phyloP scores from a whole-genome alignment of 129 eudicot genomes.

The Deinandra increscens region DNA sequence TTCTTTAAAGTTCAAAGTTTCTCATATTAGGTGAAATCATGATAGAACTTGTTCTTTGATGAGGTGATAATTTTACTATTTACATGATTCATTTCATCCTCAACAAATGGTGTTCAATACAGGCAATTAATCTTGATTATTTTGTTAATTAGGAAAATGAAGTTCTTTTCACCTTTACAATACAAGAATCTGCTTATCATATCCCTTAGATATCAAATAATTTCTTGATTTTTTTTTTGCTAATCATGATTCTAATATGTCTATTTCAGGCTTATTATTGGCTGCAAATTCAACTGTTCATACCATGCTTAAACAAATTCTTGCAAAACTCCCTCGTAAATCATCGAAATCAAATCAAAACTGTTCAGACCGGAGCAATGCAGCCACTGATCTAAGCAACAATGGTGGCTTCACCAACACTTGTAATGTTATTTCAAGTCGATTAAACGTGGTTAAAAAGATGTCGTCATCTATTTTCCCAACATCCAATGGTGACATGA shows the following conservation, averaged over 20 bases:
- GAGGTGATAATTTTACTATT: conserved; percentile 5
- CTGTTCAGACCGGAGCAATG: conserved; percentile 44
- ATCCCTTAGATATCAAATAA: not conserved
- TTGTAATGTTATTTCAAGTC: conserved; percentile 57
- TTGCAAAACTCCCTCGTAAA: conserved; percentile 63
- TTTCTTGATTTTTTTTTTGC: conserved; percentile 14
- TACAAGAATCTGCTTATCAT: not conserved
- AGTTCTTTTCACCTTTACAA: not conserved
- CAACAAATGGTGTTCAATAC: conserved; percentile 1
- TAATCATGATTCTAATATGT: conserved; percentile 17
- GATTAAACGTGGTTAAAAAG: conserved; percentile 57
- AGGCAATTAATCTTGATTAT: not conserved
- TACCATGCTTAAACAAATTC: conserved; percentile 72
- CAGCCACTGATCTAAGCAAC: conserved; percentile 31
- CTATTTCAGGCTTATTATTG: conserved; percentile 36
- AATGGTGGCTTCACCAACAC: conserved; percentile 53
- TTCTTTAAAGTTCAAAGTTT: not conserved
- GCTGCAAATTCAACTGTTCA: conserved; percentile 39
- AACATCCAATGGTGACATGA: conserved; percentile 49
- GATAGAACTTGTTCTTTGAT: not conserved
- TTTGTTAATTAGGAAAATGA: conserved; percentile 2
- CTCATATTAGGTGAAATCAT: conserved; percentile 3
- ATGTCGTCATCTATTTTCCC: conserved; percentile 77
- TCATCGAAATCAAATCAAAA: conserved; percentile 49
- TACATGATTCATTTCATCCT: conserved; percentile 11